Evolutionary conservation across 83 land plant genomes (phyloP), one percentile per base, ranked within the genome.

Genomic region (Thuja plicata): DNA sequence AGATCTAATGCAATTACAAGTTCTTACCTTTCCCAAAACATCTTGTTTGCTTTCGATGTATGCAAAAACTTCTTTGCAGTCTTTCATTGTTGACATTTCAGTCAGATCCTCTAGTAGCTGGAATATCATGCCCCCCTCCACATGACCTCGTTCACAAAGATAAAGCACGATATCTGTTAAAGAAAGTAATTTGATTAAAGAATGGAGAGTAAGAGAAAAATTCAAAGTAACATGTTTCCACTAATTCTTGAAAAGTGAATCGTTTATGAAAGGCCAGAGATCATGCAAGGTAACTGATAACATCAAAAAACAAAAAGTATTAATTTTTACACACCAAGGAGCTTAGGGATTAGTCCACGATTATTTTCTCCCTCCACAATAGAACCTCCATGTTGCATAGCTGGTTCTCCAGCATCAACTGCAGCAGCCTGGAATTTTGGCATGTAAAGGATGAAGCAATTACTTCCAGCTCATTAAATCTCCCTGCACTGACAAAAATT

Each of bases 61-160:
- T 9, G 94, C 96, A 93, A 98, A 98, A 50, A 97, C 93, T 91
- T 98, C 98, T 91, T 97, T 95, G 89, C 99, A 98, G 84, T 97
- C 97, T 90, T 90, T 95, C 91, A 98, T 97, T 84, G 99, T 98
- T 46, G 99, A 98, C 93, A 97, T 96, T 91, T 98, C 99, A 73
- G 98, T 98, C 88, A 98, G 89, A 89, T 98, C 99, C 90, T 98
- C 99, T 57, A 98, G 87, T 17, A 98, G 95, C 91, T 98, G 99
- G 78, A 98, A 98, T 77, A 98, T 97, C 99, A 98, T 97, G n/a
- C 99, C 99, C 62, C 99, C 99, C 86, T 98, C 99, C 40, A 97
- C 92, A 89, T 98, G 96, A 16, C 97, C 96, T 80, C 89, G 92
- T 90, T 96, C 99, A 87, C 99, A 98, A 30, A 98, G 96, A 90